Base-by-base conservation (phyloP, 2,329 filamentous ascomycete species). In the Pseudogymnoascus sp. region DNA sequence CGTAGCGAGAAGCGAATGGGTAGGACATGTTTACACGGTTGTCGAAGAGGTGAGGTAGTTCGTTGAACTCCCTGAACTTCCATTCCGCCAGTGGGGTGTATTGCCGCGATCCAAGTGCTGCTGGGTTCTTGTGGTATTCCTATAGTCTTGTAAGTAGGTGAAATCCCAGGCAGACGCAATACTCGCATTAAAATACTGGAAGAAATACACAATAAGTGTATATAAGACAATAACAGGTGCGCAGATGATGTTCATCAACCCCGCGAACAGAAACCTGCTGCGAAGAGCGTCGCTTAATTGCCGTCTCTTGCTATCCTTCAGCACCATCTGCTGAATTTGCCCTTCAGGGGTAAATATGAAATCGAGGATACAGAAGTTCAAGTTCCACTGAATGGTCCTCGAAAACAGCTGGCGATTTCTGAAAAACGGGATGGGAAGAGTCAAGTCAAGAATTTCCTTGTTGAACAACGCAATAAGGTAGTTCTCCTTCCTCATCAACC, bases 41-140 rank as follows among this genome's bases (percentile, higher is more conserved):
- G 64, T 92, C 85, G 70, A 97, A 99, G 1, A 97, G 81, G 74
- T 99, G 95, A 63, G 89, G 88, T 1, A 99, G 81, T 74, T 99
- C 95, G 71, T 99, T 99, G 81, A 97, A 99, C 73, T 97, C 93
- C 58, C 95, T 88, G 66, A 99, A 97, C 71, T 97, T 97, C 95
- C 95, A 99, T 73, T 96, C 90, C 0, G 95, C 95, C 60, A 96
- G 83, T 1, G 92, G 90, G 0, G 93, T 97, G 72, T 97, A 99
- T 67, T 92, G 88, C 41, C 95, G 87, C 14, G 91, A 88, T n/a
- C 90, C 89, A 38, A 96, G 84, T 66, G 92, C 88, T 0, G 91
- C 87, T 0, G 91, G 93, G 66, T 97, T 96, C 71, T 93, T 96
- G 75, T 96, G 92, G 72, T 96, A 97, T 79, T 99, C 93, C 88